Evolutionary conservation across 306 rosid species (phyloP), one percentile per base, ranked within the genome.

Genomic region (Bauhinia variegata): DNA sequence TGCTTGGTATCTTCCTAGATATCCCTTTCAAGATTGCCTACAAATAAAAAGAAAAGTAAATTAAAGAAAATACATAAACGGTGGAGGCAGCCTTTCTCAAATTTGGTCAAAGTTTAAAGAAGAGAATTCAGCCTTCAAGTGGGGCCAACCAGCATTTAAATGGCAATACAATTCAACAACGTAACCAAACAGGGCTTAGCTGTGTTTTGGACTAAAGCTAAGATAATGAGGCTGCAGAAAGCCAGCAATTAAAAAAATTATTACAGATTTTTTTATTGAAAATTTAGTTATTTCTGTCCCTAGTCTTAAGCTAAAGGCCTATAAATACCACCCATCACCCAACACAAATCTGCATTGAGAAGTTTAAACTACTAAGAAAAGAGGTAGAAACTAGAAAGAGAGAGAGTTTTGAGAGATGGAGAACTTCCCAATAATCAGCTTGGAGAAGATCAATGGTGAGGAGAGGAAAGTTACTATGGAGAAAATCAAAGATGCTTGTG

Each of bases 401-500:
- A 59, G 23, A 12, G 67, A 73, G 67, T 23, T 41, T 59, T 13
- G 63, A 69, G 33, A 67, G 14, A 91, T 83, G 96, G 88, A 69
- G 63, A 79, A 77, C 74, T 87, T 92, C 84, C 98, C 98, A 5
- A 63, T 89, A 6, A 89, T 92, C 71, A 85, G 51, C 88, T 75
- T 85, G 75, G 83, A 73, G 85, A 82, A 75, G 48, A 78, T 89
- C 67, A 87, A 87, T 60, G 92, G 95, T 23, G 89, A 79, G 55
- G 95, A 78, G 52, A 86, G 96, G 19, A 60, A 42, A 53, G 64
- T 69, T 0, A 84, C 77, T 52, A 65, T 89, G 92, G 91, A 60
- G 31, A 82, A 70, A 77, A 87, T 92, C 77, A 92, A 86, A 31
- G 92, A 92, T 58, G 95, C 96, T 43, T 92, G 98, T 74, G 96